Percentiles rank a stretch among this genome's conserved stretches.
Evolutionary conservation across 1,139 yeast species (phyloP).

Genomic region (Taphrina betulina): DNA sequence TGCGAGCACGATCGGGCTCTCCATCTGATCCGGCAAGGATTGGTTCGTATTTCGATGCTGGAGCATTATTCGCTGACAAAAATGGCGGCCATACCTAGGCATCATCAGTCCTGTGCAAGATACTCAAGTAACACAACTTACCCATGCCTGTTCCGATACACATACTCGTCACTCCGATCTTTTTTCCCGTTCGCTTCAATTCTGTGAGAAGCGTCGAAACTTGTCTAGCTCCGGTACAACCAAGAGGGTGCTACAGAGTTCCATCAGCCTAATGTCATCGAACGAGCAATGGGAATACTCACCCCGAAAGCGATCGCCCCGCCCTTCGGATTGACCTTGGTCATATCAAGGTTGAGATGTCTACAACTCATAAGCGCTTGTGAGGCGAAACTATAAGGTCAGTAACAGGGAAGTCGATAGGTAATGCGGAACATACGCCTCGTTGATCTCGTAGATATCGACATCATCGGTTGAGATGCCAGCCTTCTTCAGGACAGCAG

Average conservation of each 20-base stretch:
- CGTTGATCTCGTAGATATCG: slow-evolving; percentile 81
- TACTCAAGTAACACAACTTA: too few species aligned
- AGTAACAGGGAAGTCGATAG: background rate
- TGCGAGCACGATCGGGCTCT: too few species aligned
- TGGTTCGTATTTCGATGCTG: too few species aligned
- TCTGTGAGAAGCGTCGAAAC: slow-evolving; percentile 82
- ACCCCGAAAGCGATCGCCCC: slow-evolving; percentile 96
- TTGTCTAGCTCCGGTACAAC: slow-evolving; percentile 95
- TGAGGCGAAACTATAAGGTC: slow-evolving; percentile 62
- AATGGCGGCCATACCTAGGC: slow-evolving; percentile 67
- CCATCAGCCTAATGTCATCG: too few species aligned
- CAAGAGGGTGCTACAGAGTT: slow-evolving; percentile 93
- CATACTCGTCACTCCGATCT: slow-evolving; percentile 90
- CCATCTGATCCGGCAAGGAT: too few species aligned
- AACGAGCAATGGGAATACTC: too few species aligned
- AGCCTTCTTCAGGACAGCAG: slow-evolving; percentile 66
- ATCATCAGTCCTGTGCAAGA: too few species aligned
- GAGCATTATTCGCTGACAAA: slow-evolving; percentile 20
- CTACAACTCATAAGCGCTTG: slow-evolving; percentile 79
- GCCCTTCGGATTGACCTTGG: slow-evolving; percentile 84
- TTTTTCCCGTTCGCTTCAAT: slow-evolving; percentile 62
- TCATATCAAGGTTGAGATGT: slow-evolving; percentile 62
- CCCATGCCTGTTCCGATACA: slow-evolving; percentile 99
- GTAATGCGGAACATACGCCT: slow-evolving; percentile 64
- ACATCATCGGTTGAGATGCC: slow-evolving; percentile 66